Base-by-base conservation (phyloP, 805 yeast species). In the Kodamaea sagamina region DNA sequence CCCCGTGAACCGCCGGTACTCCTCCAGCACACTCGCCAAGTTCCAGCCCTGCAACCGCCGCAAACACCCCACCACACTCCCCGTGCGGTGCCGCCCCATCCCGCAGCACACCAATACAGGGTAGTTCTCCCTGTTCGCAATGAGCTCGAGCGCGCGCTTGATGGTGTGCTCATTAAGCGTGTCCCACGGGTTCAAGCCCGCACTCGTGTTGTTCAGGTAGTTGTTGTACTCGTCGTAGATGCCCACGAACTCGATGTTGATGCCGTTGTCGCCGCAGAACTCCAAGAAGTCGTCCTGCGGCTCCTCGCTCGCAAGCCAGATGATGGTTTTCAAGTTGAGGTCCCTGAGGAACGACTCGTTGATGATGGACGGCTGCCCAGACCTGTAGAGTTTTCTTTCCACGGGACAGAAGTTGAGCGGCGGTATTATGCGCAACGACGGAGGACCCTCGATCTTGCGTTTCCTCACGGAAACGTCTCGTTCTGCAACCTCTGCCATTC, bases 21-120 rank as follows among this genome's bases (percentile, higher is more conserved):
- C 99, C 61, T 92, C 99, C 44, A 89, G 80, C 1, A 92, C 93
- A 61, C 71, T 63, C 8, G 98, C 97, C 59, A 92, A 68, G 57
- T 95, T 93, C 99, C 99, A 92, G n/a, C 95, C 92, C 72, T 93
- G 97, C 13, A 93, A 68, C 47, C 96, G 75, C 49, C 99, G 71
- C 36, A 92, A 68, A 62, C 99, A 92, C 1, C 99, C 99, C 47
- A 93, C 81, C 3, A 93, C 96, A 0, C 98, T 90, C 1, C 99
- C 99, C 0, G 98, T 90, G 51, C 99, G 74, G 63, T 92, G 99
- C 52, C 99, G 73, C 0, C 99, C 99, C 99, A 93, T 93, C 10
- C 97, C 97, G 56, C 98, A 93, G 62, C 98, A 93, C 4, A 90
- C 90, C 39, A 93, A 68, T 48, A 93, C 55, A 0, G 99, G 98